phyloP scores from a whole-genome alignment of 116 monocot species.

The Zostera marina region DNA sequence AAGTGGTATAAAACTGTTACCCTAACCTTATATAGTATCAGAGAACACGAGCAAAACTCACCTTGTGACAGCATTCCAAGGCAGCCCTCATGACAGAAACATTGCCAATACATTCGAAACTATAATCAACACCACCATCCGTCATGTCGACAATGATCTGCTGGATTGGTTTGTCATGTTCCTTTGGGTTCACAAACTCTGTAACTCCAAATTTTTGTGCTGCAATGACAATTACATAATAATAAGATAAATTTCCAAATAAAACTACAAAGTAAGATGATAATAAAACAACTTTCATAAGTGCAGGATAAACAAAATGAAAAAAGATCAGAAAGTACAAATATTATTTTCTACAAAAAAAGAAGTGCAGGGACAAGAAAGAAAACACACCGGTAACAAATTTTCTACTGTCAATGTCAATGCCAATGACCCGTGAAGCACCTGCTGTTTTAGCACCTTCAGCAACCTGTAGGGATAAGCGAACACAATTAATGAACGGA shows the following conservation, averaged over 20 bases:
- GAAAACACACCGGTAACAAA: conserved; percentile 59
- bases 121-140: conserved; percentile 98
- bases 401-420: conserved; percentile 89
- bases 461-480: conserved; percentile 38
- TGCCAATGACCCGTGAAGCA: conserved; percentile 85
- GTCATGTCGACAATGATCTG: conserved; percentile 88
- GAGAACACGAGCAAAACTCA: conserved; percentile 7
- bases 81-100: conserved; percentile 91
- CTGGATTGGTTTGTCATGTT: conserved; percentile 88
- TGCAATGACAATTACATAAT: conserved; percentile 15
- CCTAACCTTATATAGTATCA: too few species aligned
- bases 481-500: neutral
- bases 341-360: neutral
- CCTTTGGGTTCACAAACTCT: conserved; percentile 92
- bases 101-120: conserved; percentile 99
- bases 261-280: too few species aligned
- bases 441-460: conserved; percentile 97
- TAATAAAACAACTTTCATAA: neutral
- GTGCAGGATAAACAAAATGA: neutral
- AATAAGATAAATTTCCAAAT: neutral
- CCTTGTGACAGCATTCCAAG: conserved; percentile 97
- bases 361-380: neutral
- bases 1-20: too few species aligned
- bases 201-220: conserved; percentile 90
- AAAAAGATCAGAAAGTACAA: neutral